phyloP scores from a whole-genome alignment of 1,284 basidiomycete genomes.

The Microbotryomycetes sp. region DNA sequence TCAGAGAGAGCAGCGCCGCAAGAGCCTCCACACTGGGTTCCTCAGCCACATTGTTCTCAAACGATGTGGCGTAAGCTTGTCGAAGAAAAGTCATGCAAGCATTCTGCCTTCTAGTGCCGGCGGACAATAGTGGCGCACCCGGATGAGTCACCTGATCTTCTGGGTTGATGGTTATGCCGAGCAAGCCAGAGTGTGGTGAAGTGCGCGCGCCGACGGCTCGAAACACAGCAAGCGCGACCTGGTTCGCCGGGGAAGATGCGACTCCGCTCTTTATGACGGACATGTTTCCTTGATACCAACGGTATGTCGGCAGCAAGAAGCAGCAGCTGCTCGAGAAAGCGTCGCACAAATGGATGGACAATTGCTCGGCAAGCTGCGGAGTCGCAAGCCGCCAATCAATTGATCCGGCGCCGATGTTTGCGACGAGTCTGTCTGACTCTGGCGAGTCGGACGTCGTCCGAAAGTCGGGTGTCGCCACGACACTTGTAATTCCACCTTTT shows the following conservation, averaged over 20 bases:
- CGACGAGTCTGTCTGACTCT: not conserved
- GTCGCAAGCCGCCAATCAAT: slow-evolving; percentile 20
- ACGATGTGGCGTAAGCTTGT: not conserved
- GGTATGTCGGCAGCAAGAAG: slow-evolving; percentile 14
- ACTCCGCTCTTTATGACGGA: not conserved
- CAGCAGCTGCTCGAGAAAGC: slow-evolving; percentile 27
- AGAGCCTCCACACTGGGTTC: slow-evolving; percentile 3
- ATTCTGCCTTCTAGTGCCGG: slow-evolving; percentile 1
- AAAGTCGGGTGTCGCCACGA: not conserved
- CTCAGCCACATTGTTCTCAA: not conserved
- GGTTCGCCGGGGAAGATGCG: not conserved
- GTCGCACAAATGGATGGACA: slow-evolving; percentile 11
- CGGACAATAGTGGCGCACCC: slow-evolving; percentile 1
- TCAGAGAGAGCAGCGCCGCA: not conserved
- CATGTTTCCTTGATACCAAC: slow-evolving; percentile 1
- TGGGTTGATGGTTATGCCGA: not conserved
- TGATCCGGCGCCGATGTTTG: slow-evolving; percentile 3
- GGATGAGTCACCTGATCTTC: not conserved
- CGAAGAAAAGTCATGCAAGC: not conserved
- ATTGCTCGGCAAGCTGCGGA: slow-evolving; percentile 4
- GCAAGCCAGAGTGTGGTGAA: slow-evolving; percentile 14
- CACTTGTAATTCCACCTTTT: not conserved
- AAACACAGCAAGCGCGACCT: slow-evolving; percentile 15
- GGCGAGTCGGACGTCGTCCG: not conserved
- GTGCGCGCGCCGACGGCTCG: slow-evolving; percentile 21